Evolutionary conservation across 2,329 filamentous ascomycete species (phyloP).

Genomic region (Helminthosporium solani): DNA sequence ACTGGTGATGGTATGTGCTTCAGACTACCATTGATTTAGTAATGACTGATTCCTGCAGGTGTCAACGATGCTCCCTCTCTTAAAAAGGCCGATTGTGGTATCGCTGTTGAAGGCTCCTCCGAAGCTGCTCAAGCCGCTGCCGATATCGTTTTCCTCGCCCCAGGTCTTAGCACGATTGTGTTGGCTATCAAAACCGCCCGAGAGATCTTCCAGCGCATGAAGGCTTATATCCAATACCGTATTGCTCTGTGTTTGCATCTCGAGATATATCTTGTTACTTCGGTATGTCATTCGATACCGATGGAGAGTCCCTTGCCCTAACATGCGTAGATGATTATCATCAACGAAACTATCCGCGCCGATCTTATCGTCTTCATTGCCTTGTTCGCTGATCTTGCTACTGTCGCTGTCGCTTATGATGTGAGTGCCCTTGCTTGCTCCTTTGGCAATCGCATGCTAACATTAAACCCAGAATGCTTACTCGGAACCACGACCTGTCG

Average conservation of each 20-base stretch:
- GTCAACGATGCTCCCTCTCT: slow-evolving; percentile 73
- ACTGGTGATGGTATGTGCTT: slow-evolving; percentile 62
- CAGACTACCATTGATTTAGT: not conserved
- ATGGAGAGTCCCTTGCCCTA: not conserved
- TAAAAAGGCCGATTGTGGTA: slow-evolving; percentile 74
- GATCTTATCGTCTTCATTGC: slow-evolving; percentile 78
- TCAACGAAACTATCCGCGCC: slow-evolving; percentile 72
- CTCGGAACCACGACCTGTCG: slow-evolving; percentile 71
- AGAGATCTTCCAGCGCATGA: slow-evolving; percentile 77
- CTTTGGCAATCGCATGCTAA: not conserved
- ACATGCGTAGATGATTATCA: slow-evolving; percentile 64
- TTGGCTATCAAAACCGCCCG: slow-evolving; percentile 72
- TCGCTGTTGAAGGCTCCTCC: slow-evolving; percentile 70
- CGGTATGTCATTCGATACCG: slow-evolving; percentile 27
- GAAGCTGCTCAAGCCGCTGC: slow-evolving; percentile 72
- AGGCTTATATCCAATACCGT: slow-evolving; percentile 75
- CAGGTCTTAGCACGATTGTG: slow-evolving; percentile 70
- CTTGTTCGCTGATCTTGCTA: slow-evolving; percentile 76
- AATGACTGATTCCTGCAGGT: slow-evolving; percentile 35
- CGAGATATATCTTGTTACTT: slow-evolving; percentile 74
- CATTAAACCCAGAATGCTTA: slow-evolving; percentile 59
- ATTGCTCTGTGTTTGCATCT: slow-evolving; percentile 73
- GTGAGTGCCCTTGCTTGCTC: slow-evolving; percentile 7
- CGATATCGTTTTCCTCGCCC: slow-evolving; percentile 74
- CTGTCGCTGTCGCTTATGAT: slow-evolving; percentile 76